Base-by-base conservation (phyloP, 106 monocot genomes). In the Phalaenopsis equestris region DNA sequence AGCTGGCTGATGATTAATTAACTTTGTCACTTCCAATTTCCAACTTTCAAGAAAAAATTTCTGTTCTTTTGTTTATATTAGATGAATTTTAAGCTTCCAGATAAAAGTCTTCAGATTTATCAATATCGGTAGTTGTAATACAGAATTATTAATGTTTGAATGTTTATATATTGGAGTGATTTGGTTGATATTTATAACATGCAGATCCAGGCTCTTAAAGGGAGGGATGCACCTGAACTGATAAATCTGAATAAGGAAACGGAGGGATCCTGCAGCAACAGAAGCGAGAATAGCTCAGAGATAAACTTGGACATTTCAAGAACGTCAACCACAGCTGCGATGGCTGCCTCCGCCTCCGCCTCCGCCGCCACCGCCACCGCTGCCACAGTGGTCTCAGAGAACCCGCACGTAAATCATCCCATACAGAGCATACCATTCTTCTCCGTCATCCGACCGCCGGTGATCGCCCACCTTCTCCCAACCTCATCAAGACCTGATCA, bases 221-320 rank as follows among this genome's bases (percentile, higher is more conserved):
- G 92, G 0, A 97, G 89, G 82, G 88, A 93, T 46, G 56, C 79
- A 17, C 77, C 89, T 21, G 94, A 93, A n/a, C 84, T 76, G 16
- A 99, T 99, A 37, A 99, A 99, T 79, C 94, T 95, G 8, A 99
- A 95, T 61, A 99, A 99, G 73, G 98, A 99, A 80, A 99, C 87
- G 3, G 98, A 99, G 64, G 94, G 85, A 8, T 99, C 94, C 14
- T 91, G 86, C 87, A 99, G 98, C 93, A 95, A 99, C 41, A 89
- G 95, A 58, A 96, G 93, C 19, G 91, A 96, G 83, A 93, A 91
- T 76, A 99, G 93, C 86, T 90, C 92, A 3, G 94, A 93, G 47
- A 78, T 89, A 72, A 92, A 94, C 74, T 77, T 92, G 45, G 92
- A 90, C 58, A 90, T 86, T 11, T 90, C 94, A 23, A 86, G 92